Base-by-base conservation (phyloP, 164 flowering plant species). In the Macadamia integrifolia region DNA sequence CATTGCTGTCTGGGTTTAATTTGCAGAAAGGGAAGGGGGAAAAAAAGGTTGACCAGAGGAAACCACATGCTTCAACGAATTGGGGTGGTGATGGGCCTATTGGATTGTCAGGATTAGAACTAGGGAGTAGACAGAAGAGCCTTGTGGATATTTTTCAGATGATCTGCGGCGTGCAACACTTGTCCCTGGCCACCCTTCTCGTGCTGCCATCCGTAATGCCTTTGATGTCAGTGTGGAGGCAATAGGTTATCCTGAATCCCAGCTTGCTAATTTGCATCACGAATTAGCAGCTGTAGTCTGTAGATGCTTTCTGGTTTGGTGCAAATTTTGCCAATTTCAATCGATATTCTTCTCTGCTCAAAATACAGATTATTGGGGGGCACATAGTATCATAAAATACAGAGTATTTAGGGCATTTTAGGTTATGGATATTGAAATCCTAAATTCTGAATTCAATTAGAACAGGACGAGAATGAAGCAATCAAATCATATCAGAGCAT, bases 91-190 rank as follows among this genome's bases (percentile, higher is more conserved):
- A 85, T 79, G 90, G 91, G 18, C 73, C 86, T 29, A 85, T 85
- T 63, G 96, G 96, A 0, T 78, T 90, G 61, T 70, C 88, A 0
- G 89, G 91, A 0, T 68, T 90, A 57, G 91, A 91, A 9, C 76
- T 88, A 13, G 90, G 88, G 23, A 76, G 78, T 75, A 84, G 82
- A 66, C 84, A 87, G 66, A 90, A 81, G 81, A 88, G 90, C 72
- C 68, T 88, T 66, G 90, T 89, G 12, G 92, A 90, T 67, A 85
- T 87, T 35, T 78, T 90, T 80, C 93, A 87, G 91, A 93, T 90
- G 68, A 61, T 42, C 40, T 82, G 70, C 80, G 80, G 35, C 84
- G 74, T 44, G 18, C 78, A 14, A 57, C 76, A 67, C 80, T 86
- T 52, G 82, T 70, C 12, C 44, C 82, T 29, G 77, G 87, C 5